These are phyloP conservation scores for Diaporthe longicolla DNA, from an alignment of 2,329 filamentous ascomycete genomes.

Conservation along the genomic window DNA sequence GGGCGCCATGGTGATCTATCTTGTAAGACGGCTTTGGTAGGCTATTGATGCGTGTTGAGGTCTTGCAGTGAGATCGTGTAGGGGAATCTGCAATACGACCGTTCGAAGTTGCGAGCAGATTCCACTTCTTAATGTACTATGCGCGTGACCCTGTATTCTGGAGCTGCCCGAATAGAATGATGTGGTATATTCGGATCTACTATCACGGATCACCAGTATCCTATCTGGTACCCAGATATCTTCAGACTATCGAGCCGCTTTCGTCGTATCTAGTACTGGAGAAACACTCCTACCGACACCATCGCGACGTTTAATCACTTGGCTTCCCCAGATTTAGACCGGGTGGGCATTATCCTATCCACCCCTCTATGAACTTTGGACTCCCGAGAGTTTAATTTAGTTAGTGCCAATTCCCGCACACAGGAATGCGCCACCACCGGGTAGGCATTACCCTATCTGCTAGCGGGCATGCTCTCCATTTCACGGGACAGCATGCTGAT, in stretches of 20 bases:
- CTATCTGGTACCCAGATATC: background rate
- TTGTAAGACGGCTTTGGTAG: background rate
- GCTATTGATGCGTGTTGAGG: background rate
- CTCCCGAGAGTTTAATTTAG: background rate
- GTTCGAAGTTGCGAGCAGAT: background rate
- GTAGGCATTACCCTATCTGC: constrained; percentile 19
- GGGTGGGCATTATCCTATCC: constrained; percentile 15
- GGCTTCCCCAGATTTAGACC: background rate
- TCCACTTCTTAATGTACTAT: background rate
- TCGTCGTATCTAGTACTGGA: background rate
- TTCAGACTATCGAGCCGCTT: background rate
- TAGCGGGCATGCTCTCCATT: no score
- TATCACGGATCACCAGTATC: background rate
- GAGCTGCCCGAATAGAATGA: background rate
- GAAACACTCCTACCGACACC: background rate
- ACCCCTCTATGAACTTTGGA: background rate
- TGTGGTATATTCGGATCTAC: no score
- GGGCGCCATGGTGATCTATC: background rate
- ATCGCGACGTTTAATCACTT: no score
- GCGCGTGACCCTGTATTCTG: background rate
- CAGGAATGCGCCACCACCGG: background rate
- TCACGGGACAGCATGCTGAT: background rate
- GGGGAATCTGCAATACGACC: no score
- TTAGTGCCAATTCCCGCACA: background rate
- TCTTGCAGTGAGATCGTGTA: background rate